Evolutionary conservation across 2,329 filamentous ascomycete species (phyloP), one percentile per base, ranked within the genome.

Genomic region (Fusarium sp.): DNA sequence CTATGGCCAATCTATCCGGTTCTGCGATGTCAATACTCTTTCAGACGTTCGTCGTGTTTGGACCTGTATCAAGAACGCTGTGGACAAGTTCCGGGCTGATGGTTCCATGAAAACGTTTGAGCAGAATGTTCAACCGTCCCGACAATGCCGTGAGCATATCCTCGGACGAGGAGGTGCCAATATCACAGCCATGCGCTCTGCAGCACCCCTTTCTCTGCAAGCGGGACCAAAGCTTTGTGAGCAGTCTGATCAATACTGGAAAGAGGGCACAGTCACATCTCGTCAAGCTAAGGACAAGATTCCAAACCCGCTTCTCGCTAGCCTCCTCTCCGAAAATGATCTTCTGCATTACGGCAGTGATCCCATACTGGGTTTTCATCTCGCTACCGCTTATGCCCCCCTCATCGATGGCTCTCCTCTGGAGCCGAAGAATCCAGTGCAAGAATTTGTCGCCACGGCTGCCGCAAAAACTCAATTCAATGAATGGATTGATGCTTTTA

Each of bases 321-420:
- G 71, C 63, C n/a, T 78, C 0, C 59, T 83, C 5, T 80, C 78
- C 0, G 63, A 74, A 5, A 63, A 74, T n/a, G 76, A 78, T 2
- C 64, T 78, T 4, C 75, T 89, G 28, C 83, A 86, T 60, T 84
- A 85, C 71, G 80, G 78, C 6, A 81, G 81, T 6, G 80, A 90
- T 61, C 88, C 88, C 1, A 64, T 88, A 1, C 71, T 84, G 7
- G 84, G 87, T 2, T 91, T 86, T 59, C 88, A 90, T 74, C 79
- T 90, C n/a, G 85, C 86, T 3, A 77, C 81, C 1, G 84, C 82
- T 4, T 82, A 80, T 60, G 78, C 80, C 3, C 71, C 78, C 0
- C 75, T 85, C 3, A 68, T 77, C 1, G 72, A 80, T 6, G 52
- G 66, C 1, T 85, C 83, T 2, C 82, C 84, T 0, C 73, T 86